Conservation (phyloP, 2,329 filamentous ascomycete genomes). For the Xylaria sp. region DNA sequence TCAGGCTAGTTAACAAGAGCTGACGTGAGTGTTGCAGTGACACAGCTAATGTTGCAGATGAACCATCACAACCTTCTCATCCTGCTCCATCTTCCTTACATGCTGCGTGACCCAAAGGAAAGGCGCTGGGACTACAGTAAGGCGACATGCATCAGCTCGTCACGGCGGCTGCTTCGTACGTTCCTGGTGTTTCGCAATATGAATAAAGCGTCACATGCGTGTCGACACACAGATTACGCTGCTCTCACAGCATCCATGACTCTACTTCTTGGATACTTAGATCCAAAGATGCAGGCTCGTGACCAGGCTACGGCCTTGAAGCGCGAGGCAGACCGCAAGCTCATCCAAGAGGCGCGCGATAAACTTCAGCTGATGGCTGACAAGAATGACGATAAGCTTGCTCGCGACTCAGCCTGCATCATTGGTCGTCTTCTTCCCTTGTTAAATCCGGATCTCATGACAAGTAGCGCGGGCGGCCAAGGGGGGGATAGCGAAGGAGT, state of each 20-base stretch:
- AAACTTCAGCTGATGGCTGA: slow-evolving; percentile 54
- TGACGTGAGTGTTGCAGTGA: slow-evolving; percentile 25
- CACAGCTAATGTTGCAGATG: slow-evolving; percentile 59
- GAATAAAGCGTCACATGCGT: slow-evolving; percentile 53
- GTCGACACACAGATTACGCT: slow-evolving; percentile 63
- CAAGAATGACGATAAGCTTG: slow-evolving; percentile 54
- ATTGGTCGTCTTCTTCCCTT: slow-evolving; percentile 57
- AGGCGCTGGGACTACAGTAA: slow-evolving; percentile 60
- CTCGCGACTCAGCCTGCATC: slow-evolving; percentile 55
- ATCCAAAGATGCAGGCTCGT: slow-evolving; percentile 45
- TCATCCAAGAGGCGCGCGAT: slow-evolving; percentile 52
- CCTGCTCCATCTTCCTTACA: slow-evolving; percentile 65
- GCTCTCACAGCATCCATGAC: slow-evolving; percentile 63
- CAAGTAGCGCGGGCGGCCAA: slow-evolving; percentile 21
- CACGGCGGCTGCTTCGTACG: slow-evolving; percentile 60
- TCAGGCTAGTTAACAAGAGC: neutral
- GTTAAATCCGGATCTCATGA: slow-evolving; percentile 37
- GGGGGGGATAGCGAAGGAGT: slow-evolving; percentile 24
- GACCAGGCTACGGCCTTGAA: slow-evolving; percentile 37
- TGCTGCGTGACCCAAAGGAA: slow-evolving; percentile 55
- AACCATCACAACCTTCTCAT: slow-evolving; percentile 62
- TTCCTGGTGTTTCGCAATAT: slow-evolving; percentile 59
- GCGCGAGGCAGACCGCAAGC: slow-evolving; percentile 50
- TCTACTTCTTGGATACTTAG: slow-evolving; percentile 61
- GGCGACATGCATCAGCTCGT: slow-evolving; percentile 59